Conservation (phyloP, 345 rosid species). For the Tarenaya hassleriana region DNA sequence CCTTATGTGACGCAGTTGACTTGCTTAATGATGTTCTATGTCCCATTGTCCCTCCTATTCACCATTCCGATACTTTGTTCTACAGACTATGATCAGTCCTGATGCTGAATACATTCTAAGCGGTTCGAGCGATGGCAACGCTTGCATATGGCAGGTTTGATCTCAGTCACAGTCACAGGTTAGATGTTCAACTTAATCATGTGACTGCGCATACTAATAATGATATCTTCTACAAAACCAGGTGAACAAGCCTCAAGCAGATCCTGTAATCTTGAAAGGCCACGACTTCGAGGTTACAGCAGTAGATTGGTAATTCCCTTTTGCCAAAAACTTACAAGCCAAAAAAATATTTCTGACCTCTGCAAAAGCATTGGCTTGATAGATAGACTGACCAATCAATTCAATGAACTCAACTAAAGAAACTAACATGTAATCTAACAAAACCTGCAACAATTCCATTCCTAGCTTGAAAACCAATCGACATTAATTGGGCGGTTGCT, state of each 20-base stretch:
- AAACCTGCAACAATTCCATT: background rate
- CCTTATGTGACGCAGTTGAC: background rate
- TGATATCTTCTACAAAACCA: slow-evolving; percentile 25
- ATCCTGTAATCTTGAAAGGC: slow-evolving; percentile 53
- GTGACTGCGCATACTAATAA: background rate
- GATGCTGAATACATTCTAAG: slow-evolving; percentile 73
- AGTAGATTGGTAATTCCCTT: slow-evolving; percentile 66
- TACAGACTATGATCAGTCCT: slow-evolving; percentile 89
- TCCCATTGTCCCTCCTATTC: no score
- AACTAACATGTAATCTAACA: background rate
- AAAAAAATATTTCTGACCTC: no score
- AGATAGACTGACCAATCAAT: no score
- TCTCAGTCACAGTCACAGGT: slow-evolving; percentile 13
- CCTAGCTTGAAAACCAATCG: background rate
- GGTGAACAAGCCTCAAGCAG: slow-evolving; percentile 63
- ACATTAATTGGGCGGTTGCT: background rate
- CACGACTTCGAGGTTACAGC: slow-evolving; percentile 86
- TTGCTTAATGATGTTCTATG: no score
- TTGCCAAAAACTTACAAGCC: slow-evolving; percentile 1
- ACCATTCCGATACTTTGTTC: background rate
- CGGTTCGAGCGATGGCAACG: slow-evolving; percentile 86
- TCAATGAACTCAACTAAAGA: background rate
- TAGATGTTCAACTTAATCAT: slow-evolving; percentile 10
- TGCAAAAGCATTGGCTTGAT: no score
- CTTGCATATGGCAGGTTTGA: slow-evolving; percentile 84